Percentiles rank a stretch among this genome's conserved stretches.
Evolutionary conservation across 2,329 filamentous ascomycete species (phyloP).

Genomic region (Exophiala spinifera): DNA sequence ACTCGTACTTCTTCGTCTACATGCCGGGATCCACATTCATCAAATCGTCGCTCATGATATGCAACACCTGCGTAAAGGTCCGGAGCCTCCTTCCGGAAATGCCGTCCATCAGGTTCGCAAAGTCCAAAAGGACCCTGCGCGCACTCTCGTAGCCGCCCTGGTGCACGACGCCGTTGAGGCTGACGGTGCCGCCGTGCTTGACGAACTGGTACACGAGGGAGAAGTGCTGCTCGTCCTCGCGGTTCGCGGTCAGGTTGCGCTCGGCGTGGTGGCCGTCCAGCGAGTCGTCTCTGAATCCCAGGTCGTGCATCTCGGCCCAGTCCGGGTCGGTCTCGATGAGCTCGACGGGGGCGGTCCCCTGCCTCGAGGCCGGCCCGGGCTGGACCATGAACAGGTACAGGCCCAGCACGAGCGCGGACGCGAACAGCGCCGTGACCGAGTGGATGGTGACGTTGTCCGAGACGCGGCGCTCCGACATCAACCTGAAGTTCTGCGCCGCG

Average conservation of each 20-base stretch:
- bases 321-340: constrained; percentile 49
- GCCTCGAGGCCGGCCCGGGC: constrained; percentile 26
- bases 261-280: constrained; percentile 7
- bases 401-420: constrained; percentile 50
- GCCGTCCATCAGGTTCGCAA: constrained; percentile 52
- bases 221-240: constrained; percentile 19
- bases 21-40: constrained; percentile 24
- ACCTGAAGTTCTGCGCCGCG: constrained; percentile 52
- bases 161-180: constrained; percentile 48
- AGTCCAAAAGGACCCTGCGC: constrained; percentile 51
- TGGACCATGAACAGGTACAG: constrained; percentile 52
- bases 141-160: constrained; percentile 52
- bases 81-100: constrained; percentile 52
- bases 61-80: constrained; percentile 51
- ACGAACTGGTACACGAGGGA: constrained; percentile 40
- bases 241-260: constrained; percentile 34
- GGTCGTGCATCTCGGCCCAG: constrained; percentile 42
- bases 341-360: constrained; percentile 37
- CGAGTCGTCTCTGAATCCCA: constrained; percentile 20
- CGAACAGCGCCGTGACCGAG: constrained; percentile 50
- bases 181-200: constrained; percentile 47
- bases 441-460: constrained; percentile 53
- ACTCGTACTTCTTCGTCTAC: too few species aligned
- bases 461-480: constrained; percentile 51
- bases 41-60: constrained; percentile 52